Conservation (phyloP, 345 rosid genomes). For the Combretum micranthum region DNA sequence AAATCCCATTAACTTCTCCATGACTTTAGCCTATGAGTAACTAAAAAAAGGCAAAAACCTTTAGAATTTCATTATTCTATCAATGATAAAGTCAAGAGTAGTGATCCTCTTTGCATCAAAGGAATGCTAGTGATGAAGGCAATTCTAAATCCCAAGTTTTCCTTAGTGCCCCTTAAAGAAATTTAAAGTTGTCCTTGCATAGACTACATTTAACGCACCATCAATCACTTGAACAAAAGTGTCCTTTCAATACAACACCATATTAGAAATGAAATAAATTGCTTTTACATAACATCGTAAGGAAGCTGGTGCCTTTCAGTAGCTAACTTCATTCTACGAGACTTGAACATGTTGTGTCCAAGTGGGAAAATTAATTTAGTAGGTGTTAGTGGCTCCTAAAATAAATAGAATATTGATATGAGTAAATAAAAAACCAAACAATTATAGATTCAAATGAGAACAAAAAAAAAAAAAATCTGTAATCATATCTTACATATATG, state of each 20-base stretch:
- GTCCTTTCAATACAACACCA: background rate
- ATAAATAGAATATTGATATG: slow-evolving; percentile 5
- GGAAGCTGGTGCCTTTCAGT: slow-evolving; percentile 81
- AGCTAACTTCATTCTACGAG: slow-evolving; percentile 67
- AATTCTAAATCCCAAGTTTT: slow-evolving; percentile 75
- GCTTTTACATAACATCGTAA: no score
- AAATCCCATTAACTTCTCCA: no score
- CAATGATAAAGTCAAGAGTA: slow-evolving; percentile 82
- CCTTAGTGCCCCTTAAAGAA: slow-evolving; percentile 78
- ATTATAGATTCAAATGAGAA: slow-evolving; percentile 1
- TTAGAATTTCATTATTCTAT: slow-evolving; percentile 73
- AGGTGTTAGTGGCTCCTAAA: slow-evolving; percentile 90
- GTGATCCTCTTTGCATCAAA: slow-evolving; percentile 86
- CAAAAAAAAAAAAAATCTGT: background rate
- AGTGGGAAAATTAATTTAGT: slow-evolving; percentile 61
- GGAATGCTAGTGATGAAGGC: slow-evolving; percentile 91
- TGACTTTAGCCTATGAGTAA: background rate
- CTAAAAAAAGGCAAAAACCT: slow-evolving; percentile 33
- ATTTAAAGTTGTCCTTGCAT: slow-evolving; percentile 78
- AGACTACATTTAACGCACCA: no score
- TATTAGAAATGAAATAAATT: background rate
- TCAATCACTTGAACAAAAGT: background rate
- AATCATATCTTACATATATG: slow-evolving; percentile 56
- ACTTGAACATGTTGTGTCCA: slow-evolving; percentile 66
- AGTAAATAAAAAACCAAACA: slow-evolving; percentile 5